Conservation (phyloP, 176 grass and related monocot species). For the Paspalum notatum region DNA sequence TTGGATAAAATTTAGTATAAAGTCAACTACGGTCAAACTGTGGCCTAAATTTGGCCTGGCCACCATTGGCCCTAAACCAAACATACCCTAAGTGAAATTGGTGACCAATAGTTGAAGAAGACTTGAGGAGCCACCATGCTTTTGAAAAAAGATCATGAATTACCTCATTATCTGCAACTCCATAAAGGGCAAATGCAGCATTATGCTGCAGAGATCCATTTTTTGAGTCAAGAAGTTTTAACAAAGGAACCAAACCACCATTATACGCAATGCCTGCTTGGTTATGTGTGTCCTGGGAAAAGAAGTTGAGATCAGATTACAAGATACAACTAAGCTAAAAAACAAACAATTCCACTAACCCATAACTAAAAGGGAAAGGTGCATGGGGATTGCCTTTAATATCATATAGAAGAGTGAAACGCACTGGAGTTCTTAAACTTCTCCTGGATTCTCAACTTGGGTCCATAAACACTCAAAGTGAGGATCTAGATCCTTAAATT, state of each 20-base stretch:
- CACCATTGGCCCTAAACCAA: no score
- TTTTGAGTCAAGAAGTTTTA: slow-evolving; percentile 99
- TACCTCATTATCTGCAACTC: slow-evolving; percentile 99
- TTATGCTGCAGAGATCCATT: slow-evolving; percentile 99
- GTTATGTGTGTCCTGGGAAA: slow-evolving; percentile 88
- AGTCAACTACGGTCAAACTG: no score
- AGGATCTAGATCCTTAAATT: not conserved
- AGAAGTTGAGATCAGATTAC: slow-evolving; percentile 29
- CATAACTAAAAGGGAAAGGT: slow-evolving; percentile 3
- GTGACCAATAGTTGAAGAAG: not conserved
- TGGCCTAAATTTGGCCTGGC: no score
- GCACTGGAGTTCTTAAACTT: not conserved
- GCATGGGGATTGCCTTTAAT: not conserved
- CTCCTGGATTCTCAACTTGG: not conserved
- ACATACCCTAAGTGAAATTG: not conserved
- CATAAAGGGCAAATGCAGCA: slow-evolving; percentile 99
- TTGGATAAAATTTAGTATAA: no score
- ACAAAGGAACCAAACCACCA: slow-evolving; percentile 88
- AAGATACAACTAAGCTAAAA: slow-evolving; percentile 1
- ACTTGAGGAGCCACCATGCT: slow-evolving; percentile 15
- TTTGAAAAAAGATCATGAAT: slow-evolving; percentile 13
- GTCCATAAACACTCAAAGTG: not conserved
- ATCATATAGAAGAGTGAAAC: not conserved
- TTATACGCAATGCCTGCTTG: slow-evolving; percentile 99
- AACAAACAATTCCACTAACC: not conserved